Conservation (phyloP, 352 stramenopile genomes). For the Globisporangium splendens region DNA sequence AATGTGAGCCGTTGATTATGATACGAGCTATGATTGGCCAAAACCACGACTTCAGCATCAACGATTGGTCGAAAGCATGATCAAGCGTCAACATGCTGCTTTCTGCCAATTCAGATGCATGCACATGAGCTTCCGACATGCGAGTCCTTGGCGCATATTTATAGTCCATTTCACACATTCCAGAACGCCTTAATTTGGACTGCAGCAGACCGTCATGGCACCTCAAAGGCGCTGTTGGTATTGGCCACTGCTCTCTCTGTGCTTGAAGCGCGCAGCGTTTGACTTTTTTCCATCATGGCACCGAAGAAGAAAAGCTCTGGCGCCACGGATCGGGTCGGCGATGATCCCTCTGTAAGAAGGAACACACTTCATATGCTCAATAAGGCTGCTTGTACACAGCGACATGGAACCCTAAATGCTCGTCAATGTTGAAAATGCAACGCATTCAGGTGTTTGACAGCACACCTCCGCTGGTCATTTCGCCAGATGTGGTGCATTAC, state of each 20-base stretch:
- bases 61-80: background rate
- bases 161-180: no score
- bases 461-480: conserved; percentile 30
- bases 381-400: background rate
- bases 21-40: background rate
- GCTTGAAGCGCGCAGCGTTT: background rate
- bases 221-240: no score
- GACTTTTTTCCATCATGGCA: conserved; percentile 17
- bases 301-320: conserved; percentile 21
- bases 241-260: no score
- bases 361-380: background rate
- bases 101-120: background rate
- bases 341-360: conserved; percentile 15
- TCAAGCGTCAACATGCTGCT: background rate
- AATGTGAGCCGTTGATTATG: background rate
- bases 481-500: conserved; percentile 35
- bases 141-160: no score
- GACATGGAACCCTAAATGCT: no score
- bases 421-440: no score
- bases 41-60: background rate
- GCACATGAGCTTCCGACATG: no score
- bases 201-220: no score
- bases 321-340: conserved; percentile 14
- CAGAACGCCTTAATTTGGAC: no score
- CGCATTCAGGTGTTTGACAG: conserved; percentile 26